Evolutionary conservation across 2,329 filamentous ascomycete species (phyloP), one percentile per base, ranked within the genome.

Genomic region (Cyphellophora attinorum): DNA sequence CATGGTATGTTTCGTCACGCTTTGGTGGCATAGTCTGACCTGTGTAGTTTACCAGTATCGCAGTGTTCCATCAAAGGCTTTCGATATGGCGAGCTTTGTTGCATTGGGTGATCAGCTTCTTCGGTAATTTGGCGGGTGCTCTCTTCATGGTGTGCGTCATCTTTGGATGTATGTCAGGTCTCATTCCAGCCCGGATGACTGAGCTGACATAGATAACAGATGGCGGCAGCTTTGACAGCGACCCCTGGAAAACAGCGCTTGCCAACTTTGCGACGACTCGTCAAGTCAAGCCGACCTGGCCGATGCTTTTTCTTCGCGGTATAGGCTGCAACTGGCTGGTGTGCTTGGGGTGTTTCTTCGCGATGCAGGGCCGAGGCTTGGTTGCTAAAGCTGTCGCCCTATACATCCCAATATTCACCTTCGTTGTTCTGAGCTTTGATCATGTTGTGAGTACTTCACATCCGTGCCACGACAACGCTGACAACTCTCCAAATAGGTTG

Each of bases 241-340:
- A 25, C n/a, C 21, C 21, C n/a, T 25, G 21, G 21, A 8, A n/a
- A 25, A 8, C 21, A 8, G 21, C 21, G n/a, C 21, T 25, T n/a
- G 57, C 68, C 14, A 51, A 55, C 1, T 68, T 67, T 32, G 62
- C 65, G 0, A 65, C 59, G 6, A 57, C 60, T n/a, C 74, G 74
- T 42, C 66, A 64, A 41, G 51, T 72, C 5, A 57, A 51, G 0
- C 69, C 69, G 0, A 44, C 57, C 3, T 69, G 67, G 55, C 64
- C 70, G 32, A 61, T 66, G 37, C 67, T 75, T 30, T 72, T 76
- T 47, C 52, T 75, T 1, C 60, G 67, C 28, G 71, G 55, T 1
- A 72, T 76, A 27, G 66, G 70, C 3, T 68, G 64, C 44, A 74
- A 74, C 52, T 74, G 70, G 70, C 61, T 76, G 0, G 70, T 75